Base-by-base conservation (phyloP, 352 stramenopile species). In the Globisporangium mamillatum region DNA sequence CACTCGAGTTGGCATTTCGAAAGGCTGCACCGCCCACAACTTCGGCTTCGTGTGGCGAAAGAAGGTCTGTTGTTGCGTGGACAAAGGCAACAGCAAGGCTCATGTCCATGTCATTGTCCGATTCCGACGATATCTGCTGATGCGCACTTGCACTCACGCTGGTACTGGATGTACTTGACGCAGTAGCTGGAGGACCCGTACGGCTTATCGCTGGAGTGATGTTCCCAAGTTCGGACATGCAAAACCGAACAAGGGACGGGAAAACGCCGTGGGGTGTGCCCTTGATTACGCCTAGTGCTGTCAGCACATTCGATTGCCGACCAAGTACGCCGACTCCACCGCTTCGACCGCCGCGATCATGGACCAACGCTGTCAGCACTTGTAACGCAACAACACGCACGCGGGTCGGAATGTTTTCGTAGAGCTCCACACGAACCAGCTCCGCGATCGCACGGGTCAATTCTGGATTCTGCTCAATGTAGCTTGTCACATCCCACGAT, bases 51-150 rank as follows among this genome's bases (percentile, higher is more conserved):
- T 89, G 72, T 12, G 84, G 78, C 24, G 84, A 87, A 24, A 92
- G 25, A 22, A 86, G 75, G 71, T 93, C 85, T 1, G 86, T 90
- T 29, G 88, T 95, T n/a, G 88, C 89, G 44, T 95, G 84, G 2
- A 96, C 89, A 72, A 96, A 96, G 7, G 89, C 89, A 38, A 96
- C 85, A 20, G 89, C 89, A 8, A 96, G 63, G 24, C 77, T 92
- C 89, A 96, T 96, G 46, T 96, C 89, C 87, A 96, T 95, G 67
- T 96, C 89, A 46, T 72, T 84, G 64, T 94, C 86, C 1, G 75
- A 73, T 41, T 79, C 75, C 44, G 79, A 63, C 4, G 60, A 32
- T 5, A 34, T 38, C 48, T 48, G 63, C 14, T 68, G 63, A 12
- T 32, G n/a, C 24, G 7, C 24, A 16, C 54, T 27, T 54, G 52